Evolutionary conservation across 306 rosid genomes (phyloP).

Genomic region (Vigna radiata): DNA sequence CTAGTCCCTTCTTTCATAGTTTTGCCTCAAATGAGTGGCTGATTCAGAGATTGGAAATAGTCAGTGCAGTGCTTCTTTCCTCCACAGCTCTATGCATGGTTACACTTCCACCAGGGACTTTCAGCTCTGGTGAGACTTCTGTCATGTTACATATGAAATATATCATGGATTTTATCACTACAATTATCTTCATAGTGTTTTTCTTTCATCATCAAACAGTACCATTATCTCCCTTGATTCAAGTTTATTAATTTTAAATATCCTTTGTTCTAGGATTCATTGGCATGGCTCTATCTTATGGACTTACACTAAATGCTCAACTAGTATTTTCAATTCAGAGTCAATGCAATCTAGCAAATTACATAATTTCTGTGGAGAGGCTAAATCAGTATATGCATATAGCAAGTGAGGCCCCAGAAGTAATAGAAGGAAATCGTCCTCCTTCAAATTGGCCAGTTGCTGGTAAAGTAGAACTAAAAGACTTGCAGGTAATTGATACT

Average conservation of each 20-base stretch:
- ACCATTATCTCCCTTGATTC: no score
- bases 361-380: constrained; percentile 74
- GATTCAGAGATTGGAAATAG: constrained; percentile 58
- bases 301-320: constrained; percentile 61
- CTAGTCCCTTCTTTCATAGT: constrained; percentile 65
- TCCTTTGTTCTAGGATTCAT: constrained; percentile 73
- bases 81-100: constrained; percentile 63
- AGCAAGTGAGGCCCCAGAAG: constrained; percentile 71
- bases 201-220: no score
- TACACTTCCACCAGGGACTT: constrained; percentile 66
- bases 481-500: constrained; percentile 57
- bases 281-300: constrained; percentile 85
- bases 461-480: constrained; percentile 68
- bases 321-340: constrained; percentile 61
- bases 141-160: background rate
- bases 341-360: constrained; percentile 67
- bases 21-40: constrained; percentile 70
- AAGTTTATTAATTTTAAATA: no score
- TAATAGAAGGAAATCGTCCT: constrained; percentile 63
- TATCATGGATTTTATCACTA: no score
- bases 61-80: constrained; percentile 59
- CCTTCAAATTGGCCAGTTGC: constrained; percentile 63
- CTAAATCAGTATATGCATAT: constrained; percentile 68
- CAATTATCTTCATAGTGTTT: no score
- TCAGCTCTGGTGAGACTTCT: constrained; percentile 54